Base-by-base conservation (phyloP, 257 asterid species). In the Fraxinus americana region DNA sequence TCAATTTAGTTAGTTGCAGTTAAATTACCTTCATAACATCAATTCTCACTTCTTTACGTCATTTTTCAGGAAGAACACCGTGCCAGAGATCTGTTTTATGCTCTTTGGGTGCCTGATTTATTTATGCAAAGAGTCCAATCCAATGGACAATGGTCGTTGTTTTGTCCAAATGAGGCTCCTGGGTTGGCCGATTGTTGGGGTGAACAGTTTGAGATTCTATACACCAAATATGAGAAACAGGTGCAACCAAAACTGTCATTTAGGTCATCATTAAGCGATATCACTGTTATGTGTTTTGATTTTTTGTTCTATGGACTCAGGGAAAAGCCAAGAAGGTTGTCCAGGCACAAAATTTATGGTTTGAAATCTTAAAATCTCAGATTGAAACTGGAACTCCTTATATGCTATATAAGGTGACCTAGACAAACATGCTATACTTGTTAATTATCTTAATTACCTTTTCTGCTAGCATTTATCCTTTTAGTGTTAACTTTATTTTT, bases 171-270 rank as follows among this genome's bases (percentile, higher is more conserved):
- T 75, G 98, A 95, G 85, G 77, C 99, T 72, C 96, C 99, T 19
- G 98, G 99, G 25, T 83, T 95, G 82, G 98, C 97, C 81, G 99
- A 93, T 89, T 90, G 94, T 85, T 95, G 99, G 99, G 97, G 97
- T 79, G 92, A 85, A 65, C 97, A 95, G 70, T 95, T 93, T 88
- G 98, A 90, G 85, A 90, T 89, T 54, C 84, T 93, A 11, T 95
- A 93, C 82, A 78, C 84, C 63, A 72, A 84, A 71, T 95, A 95
- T 72, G 99, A 95, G 82, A 83, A 80, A 79, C 87, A 87, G 97
- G 99, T 95, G 80, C 65, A 41, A 1, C 59, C 25, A n/a, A 59
- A n/a, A 34, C 6, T 38, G 43, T 38, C 43, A 38, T 7, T 38
- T 38, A 38, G 43, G 43, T 38, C 43, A 38, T 38, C 43, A 38